Percentiles rank a stretch among this genome's conserved stretches.
Conservation (phyloP, 805 yeast genomes). For the Debaryomyces prosopidis region DNA sequence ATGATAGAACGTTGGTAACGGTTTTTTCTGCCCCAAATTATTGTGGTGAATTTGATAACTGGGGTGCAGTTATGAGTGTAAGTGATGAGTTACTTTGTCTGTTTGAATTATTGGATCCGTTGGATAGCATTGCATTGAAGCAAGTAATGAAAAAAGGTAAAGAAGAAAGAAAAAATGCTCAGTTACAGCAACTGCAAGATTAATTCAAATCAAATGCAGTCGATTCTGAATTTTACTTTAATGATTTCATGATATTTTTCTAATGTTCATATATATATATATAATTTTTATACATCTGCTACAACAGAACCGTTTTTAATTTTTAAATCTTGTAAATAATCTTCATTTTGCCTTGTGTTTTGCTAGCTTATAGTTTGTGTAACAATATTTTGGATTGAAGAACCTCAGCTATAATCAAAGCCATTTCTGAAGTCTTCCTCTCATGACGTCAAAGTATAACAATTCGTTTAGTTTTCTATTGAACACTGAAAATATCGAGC, state of each 20-base stretch:
- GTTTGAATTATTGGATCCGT: conserved; percentile 90
- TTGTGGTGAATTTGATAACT: conserved; percentile 78
- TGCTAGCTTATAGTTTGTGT: too few relatives aligned
- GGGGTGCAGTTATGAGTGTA: conserved; percentile 98
- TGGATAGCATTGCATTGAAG: conserved; percentile 89
- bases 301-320: background rate
- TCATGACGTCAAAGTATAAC: background rate
- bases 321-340: too few relatives aligned
- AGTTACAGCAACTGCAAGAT: conserved; percentile 11
- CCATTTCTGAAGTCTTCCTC: background rate
- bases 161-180: conserved; percentile 73
- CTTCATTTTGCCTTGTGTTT: too few relatives aligned
- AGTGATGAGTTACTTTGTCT: conserved; percentile 89
- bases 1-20: conserved; percentile 71
- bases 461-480: conserved; percentile 3
- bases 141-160: conserved; percentile 95
- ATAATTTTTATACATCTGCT: background rate
- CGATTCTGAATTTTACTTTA: background rate
- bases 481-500: conserved; percentile 34
- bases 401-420: background rate
- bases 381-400: background rate
- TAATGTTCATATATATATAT: background rate
- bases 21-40: conserved; percentile 83
- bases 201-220: too few relatives aligned
- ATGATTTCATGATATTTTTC: conserved; percentile 1